These are phyloP conservation scores for Ceratocystis lukuohia DNA, from an alignment of 2,329 filamentous ascomycete genomes.

Conservation along the genomic window DNA sequence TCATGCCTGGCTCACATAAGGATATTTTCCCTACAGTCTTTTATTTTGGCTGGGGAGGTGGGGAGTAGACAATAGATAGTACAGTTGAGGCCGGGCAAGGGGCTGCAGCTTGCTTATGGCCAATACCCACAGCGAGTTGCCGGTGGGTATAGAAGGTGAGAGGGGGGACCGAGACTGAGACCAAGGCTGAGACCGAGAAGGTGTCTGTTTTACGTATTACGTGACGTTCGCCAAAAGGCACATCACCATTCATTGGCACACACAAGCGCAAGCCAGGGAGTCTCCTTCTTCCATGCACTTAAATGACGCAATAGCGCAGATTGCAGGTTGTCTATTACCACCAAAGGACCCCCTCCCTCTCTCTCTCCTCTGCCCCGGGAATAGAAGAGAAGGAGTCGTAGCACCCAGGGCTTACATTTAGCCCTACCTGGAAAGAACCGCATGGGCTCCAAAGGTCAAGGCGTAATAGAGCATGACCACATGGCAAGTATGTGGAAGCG, in stretches of 20 bases:
- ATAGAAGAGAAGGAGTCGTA: neutral
- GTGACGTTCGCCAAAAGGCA: too few relatives aligned
- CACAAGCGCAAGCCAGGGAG: neutral
- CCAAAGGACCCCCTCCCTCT: neutral
- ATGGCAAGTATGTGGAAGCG: neutral
- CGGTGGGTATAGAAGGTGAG: too few relatives aligned
- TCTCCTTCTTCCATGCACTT: neutral
- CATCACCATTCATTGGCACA: too few relatives aligned
- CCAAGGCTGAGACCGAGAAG: too few relatives aligned
- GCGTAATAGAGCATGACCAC: neutral
- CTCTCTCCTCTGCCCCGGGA: too few relatives aligned
- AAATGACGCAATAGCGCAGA: neutral
- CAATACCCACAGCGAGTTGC: too few relatives aligned
- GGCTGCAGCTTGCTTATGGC: too few relatives aligned
- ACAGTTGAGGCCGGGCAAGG: too few relatives aligned
- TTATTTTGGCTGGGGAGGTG: neutral
- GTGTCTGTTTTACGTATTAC: too few relatives aligned
- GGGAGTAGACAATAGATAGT: too few relatives aligned
- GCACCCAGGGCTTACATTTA: neutral
- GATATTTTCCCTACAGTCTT: neutral
- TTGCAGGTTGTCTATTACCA: neutral
- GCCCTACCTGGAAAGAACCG: neutral
- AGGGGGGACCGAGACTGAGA: too few relatives aligned
- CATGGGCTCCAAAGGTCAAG: constrained; percentile 1
- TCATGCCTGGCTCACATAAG: neutral